Base-by-base conservation (phyloP, 2,329 filamentous ascomycete species). In the Ceratocystis eucalypticola region DNA sequence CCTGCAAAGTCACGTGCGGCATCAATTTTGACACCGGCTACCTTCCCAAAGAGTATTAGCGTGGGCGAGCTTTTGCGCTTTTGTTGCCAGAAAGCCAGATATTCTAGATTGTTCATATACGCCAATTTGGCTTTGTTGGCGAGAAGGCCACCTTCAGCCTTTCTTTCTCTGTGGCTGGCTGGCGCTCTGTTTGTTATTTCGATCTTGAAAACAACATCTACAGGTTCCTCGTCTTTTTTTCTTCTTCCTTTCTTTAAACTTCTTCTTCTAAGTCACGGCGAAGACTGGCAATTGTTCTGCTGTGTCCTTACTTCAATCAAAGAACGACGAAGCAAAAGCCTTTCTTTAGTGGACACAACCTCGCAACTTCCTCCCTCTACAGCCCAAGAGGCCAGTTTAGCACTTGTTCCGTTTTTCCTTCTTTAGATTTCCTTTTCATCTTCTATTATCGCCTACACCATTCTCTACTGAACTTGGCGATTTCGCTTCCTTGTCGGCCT, bases 21-120 rank as follows among this genome's bases (percentile, higher is more conserved):
- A 2, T 15, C 2, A 1, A 37, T 0, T 59, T 59, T 59, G 55
- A 20, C 15, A 59, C 55, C 55, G 6, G 2, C 5, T 5, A 37
- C 15, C 55, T 37, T 5, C 55, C 55, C 8, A 10, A 37, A 33
- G 15, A 1, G 17, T 20, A n/a, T 20, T 37, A 59, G 55, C 55
- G 55, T 25, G 5, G 55, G 55, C 17, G 55, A 33, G 20, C 12
- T 10, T 33, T 59, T 37, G 28, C 5, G 5, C 55, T 37, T 20
- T 15, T 30, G 30, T 3, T n/a, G 46, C 61, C 55, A 67, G 33
- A 67, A 41, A 65, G 66, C 66, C 66, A 67, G 66, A 67, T 67
- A 67, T 46, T 50, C 62, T 20, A 44, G 20, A 67, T 59, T 61
- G 48, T 66, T 66, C 25, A 20, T 45, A 45, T 41, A 50, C 33